Base-by-base conservation (phyloP, 1,139 yeast genomes). In the Pichia terricola region DNA sequence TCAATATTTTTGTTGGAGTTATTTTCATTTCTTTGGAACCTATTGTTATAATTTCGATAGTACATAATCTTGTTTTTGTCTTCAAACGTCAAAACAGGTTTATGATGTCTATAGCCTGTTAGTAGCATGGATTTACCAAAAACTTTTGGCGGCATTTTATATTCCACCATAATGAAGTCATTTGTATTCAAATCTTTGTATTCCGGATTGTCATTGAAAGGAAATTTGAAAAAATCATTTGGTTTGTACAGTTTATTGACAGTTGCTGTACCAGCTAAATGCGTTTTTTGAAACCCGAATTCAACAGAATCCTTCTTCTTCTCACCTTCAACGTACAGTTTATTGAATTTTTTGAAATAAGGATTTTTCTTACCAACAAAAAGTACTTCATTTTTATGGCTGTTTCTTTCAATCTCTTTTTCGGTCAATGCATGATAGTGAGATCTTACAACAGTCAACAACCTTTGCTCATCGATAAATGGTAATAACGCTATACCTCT, bases 401-500 rank as follows among this genome's bases (percentile, higher is more conserved):
- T 76, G 55, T 89, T 89, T 61, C 96, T 70, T 28, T 73, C 69
- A 28, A 55, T 66, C 56, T 89, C 97, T n/a, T 70, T 79, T 2
- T 75, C 83, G 0, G 88, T 73, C 41, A 89, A 68, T 35, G 69
- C 64, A 2, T 71, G 66, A 59, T 89, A 89, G 48, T 81, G 79
- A 3, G 66, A 75, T 43, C 75, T 73, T 3, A 88, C 94, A 1
- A 79, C 81, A 10, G 66, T 65, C 45, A 88, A 64, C 40, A 89
- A 68, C 54, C 95, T 69, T n/a, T 63, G 62, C 55, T 86, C 95
- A 55, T 89, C 96, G 55, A 89, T 89, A 53, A 89, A 89, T 0
- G 97, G 96, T 46, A 89, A 67, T 40, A 89, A 66, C 0, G 95
- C 94, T 56, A 89, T 83, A 44, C 95, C 96, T 60, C 87, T 94